Evolutionary conservation across 495 filamentous ascomycete species (phyloP).

Genomic region (Penicillium maclennaniae): DNA sequence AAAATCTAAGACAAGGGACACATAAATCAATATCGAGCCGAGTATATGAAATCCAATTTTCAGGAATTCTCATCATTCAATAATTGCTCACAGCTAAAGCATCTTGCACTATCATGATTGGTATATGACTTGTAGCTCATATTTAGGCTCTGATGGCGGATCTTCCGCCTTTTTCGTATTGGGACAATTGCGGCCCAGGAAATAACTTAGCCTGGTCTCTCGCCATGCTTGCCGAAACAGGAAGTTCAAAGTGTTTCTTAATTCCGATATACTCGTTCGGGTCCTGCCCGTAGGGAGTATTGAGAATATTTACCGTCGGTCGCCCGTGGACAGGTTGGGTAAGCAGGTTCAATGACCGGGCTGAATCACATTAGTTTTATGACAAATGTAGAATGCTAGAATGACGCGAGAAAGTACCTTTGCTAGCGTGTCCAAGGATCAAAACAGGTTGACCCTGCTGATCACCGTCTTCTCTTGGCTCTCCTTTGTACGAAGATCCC

Average conservation of each 20-base stretch:
- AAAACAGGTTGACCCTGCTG: conserved; percentile 16
- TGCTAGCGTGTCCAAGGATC: conserved; percentile 1
- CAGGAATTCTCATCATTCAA: background rate
- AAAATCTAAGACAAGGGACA: conserved; percentile 18
- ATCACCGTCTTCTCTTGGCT: conserved; percentile 5
- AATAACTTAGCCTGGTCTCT: background rate
- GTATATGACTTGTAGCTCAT: background rate
- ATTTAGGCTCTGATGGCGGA: conserved; percentile 7
- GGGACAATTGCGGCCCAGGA: background rate
- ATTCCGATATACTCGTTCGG: conserved; percentile 7
- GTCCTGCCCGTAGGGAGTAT: conserved; percentile 11
- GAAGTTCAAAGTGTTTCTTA: conserved; percentile 24
- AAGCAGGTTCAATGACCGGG: background rate
- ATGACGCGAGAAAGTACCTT: conserved; percentile 8
- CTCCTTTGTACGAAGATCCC: conserved; percentile 21
- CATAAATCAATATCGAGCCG: background rate
- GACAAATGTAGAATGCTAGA: too few relatives aligned
- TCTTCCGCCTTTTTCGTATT: conserved; percentile 4
- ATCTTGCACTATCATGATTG: background rate
- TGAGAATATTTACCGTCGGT: conserved; percentile 25
- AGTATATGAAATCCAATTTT: background rate
- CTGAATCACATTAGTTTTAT: background rate
- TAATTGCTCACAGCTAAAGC: background rate
- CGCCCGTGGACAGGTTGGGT: conserved; percentile 7
- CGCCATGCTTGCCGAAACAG: conserved; percentile 9